Evolutionary conservation across 768 basidiomycete genomes (phyloP), one percentile per base, ranked within the genome.

Genomic region (Termitomyces eurrhizus): DNA sequence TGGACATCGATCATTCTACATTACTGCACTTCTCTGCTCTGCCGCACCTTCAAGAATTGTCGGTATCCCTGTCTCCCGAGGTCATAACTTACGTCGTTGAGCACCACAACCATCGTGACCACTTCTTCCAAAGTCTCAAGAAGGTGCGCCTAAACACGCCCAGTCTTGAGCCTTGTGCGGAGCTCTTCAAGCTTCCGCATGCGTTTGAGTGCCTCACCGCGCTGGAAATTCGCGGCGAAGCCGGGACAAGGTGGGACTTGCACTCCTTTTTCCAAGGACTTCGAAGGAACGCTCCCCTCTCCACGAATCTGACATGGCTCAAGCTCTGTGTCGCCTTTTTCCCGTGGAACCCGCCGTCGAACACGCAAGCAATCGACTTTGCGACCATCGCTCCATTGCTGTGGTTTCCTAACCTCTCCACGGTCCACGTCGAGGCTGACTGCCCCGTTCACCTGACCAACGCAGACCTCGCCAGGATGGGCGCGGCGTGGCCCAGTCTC

Each of bases 401-500:
- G 14, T 48, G 46, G 16, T 35, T 57, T 14, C 52, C 52, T 1
- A 57, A 58, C 37, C 52, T 62, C 35, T 32, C 36, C 39, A 26
- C 26, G 2, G 24, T 62, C 26, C 46, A 52, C 37, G 13, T 58
- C 39, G 55, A 58, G 37, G 36, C 50, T 0, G 62, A 62, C 48
- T 36, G 52, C 18, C 35, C 36, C 33, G 42, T 62, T n/a, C 44
- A 56, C 24, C 42, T 62, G 2, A 58, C 57, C 48, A 56, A 62
- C 26, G 41, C 21, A n/a, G 53, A 54, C 16, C 53, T 62, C 18
- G 26, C 41, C 11, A 45, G 26, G 45, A 55, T 62, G 33, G 62
- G 57, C 14, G 49, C 62, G 13, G 52, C 62, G 11, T 62, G 62
- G 62, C 62, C 57, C 26, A 48, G 35, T 41, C 58, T 62, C 37